Conservation (phyloP, 2,329 filamentous ascomycete species). For the Trichoderma lentiforme region DNA sequence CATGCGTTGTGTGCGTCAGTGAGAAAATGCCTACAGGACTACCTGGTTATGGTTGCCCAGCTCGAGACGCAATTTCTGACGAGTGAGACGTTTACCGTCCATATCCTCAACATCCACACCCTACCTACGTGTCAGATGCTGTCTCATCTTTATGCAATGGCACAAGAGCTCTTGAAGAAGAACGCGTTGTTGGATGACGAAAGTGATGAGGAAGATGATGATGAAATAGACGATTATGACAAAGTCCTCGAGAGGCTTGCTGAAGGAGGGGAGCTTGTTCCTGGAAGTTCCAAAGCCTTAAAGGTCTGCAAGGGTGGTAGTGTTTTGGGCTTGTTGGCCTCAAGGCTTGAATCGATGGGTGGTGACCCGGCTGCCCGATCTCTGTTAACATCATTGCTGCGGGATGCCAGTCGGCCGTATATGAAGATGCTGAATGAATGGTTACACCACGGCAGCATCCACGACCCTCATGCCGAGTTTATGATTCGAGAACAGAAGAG, state of each 20-base stretch:
- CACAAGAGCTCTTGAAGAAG: conserved; percentile 80
- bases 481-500: conserved; percentile 94
- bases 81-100: conserved; percentile 83
- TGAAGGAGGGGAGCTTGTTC: conserved; percentile 78
- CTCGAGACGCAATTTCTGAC: conserved; percentile 90
- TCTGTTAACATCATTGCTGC: conserved; percentile 74
- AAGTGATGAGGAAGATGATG: conserved; percentile 65
- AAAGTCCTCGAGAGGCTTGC: conserved; percentile 87
- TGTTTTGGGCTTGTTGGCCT: conserved; percentile 83
- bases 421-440: conserved; percentile 99
- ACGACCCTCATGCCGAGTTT: conserved; percentile 91
- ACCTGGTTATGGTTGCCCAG: conserved; percentile 87
- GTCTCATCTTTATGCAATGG: conserved; percentile 81
- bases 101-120: conserved; percentile 88
- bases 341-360: conserved; percentile 81
- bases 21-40: conserved; percentile 86
- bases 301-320: conserved; percentile 97
- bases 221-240: conserved; percentile 78
- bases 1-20: conserved; percentile 96
- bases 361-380: conserved; percentile 86
- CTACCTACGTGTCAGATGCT: conserved; percentile 89
- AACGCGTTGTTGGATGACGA: conserved; percentile 86
- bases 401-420: conserved; percentile 88
- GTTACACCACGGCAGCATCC: conserved; percentile 93
- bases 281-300: conserved; percentile 76